Evolutionary conservation across 352 stramenopile species (phyloP).

Genomic region (Globisporangium paroecandrum): DNA sequence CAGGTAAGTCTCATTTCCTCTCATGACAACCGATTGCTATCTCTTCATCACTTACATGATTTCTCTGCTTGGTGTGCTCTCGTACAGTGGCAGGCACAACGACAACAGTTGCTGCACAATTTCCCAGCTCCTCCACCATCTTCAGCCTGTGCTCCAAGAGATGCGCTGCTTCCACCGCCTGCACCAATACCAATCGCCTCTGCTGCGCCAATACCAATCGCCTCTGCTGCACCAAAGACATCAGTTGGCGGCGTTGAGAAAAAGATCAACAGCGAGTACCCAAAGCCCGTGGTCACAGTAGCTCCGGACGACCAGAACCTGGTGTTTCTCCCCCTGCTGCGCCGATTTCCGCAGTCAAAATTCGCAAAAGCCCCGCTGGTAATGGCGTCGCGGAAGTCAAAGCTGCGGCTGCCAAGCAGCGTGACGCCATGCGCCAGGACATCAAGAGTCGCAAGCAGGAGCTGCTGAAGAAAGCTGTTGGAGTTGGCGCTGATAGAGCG

Average conservation of each 20-base stretch:
- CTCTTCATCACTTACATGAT: background rate
- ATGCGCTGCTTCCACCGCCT: slow-evolving; percentile 4
- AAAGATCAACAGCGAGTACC: slow-evolving; percentile 10
- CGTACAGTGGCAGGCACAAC: slow-evolving; percentile 43
- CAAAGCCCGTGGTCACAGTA: slow-evolving; percentile 11
- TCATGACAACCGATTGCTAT: background rate
- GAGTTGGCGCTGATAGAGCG: background rate
- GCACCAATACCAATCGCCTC: slow-evolving; percentile 15
- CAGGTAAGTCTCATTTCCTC: slow-evolving; percentile 25
- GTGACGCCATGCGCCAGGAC: slow-evolving; percentile 28
- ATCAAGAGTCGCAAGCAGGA: slow-evolving; percentile 42
- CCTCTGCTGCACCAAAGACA: slow-evolving; percentile 11
- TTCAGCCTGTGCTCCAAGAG: background rate
- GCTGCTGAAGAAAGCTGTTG: slow-evolving; percentile 19
- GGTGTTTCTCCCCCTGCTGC: slow-evolving; percentile 4
- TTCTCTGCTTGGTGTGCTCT: background rate
- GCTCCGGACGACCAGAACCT: background rate
- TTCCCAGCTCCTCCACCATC: slow-evolving; percentile 20
- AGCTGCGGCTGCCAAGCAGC: slow-evolving; percentile 10
- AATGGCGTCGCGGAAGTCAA: slow-evolving; percentile 10
- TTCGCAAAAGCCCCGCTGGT: background rate
- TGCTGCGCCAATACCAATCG: slow-evolving; percentile 8
- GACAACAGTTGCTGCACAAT: slow-evolving; percentile 32
- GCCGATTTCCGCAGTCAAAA: background rate
- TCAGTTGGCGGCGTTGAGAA: background rate